Base-by-base conservation (phyloP, 2,329 filamentous ascomycete species). In the Thermomyces lanuginosus region DNA sequence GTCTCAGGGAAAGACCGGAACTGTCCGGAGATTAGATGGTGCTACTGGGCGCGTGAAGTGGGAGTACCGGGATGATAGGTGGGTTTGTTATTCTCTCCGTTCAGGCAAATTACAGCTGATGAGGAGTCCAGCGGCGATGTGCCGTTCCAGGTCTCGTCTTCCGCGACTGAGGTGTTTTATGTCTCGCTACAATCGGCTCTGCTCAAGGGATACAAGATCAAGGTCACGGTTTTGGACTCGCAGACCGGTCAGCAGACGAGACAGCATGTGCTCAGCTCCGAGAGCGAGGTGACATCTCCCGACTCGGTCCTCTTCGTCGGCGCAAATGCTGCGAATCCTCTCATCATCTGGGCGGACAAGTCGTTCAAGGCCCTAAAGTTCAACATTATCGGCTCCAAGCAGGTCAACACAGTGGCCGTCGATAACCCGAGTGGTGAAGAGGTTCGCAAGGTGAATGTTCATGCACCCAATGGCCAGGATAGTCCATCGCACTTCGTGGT, bases 401-500 rank as follows among this genome's bases (percentile, higher is more conserved):
- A 55, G 23, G 40, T 58, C 11, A 41, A 44, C 11, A 42, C 50
- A 4, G 12, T 61, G 5, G 42, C 45, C 24, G 39, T 61, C 14
- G 53, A 55, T 8, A 55, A 53, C 27, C 39, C 45, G 5, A 54
- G 51, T 26, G 51, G 47, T 6, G 50, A 55, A 24, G 48, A 53
- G 4, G 48, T 79, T 27, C 62, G 72, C 29, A 57, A 60, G 11
- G 59, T 78, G 23, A 51, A 55, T 2, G 61, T 92, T 12, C 80
- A 91, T 44, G 78, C 79, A 1, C 76, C 82, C 9, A 72, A 73
- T 37, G 63, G 76, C 29, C 56, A 71, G 16, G 76, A 78, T 43
- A 76, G 79, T 3, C 63, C 72, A 23, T 64, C 81, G 19, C 82
- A 92, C 56, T 91, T 93, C 56, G 59, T 93, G 16, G 77, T 92